phyloP scores from a whole-genome alignment of 75 land plant species.

The Selaginella tamariscina region DNA sequence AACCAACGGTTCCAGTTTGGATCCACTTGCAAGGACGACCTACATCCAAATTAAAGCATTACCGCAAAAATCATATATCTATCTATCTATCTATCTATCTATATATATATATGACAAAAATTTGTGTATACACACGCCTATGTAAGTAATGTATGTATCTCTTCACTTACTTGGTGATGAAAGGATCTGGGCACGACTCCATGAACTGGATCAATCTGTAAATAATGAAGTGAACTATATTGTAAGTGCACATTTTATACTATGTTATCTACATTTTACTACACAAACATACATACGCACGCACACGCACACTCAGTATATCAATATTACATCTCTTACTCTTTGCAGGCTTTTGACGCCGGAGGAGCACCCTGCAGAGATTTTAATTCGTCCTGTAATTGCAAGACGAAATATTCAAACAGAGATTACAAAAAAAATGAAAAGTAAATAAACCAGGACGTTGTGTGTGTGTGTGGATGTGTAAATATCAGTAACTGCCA shows the following conservation, averaged over 20 bases:
- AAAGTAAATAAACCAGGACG: no score
- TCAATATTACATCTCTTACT: not conserved
- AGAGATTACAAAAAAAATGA: no score
- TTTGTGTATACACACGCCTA: no score
- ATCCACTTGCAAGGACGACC: not conserved
- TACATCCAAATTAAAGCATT: not conserved
- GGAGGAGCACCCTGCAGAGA: not conserved
- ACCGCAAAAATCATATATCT: no score
- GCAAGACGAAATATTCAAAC: not conserved
- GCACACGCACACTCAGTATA: not conserved
- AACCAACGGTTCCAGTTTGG: not conserved
- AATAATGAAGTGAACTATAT: not conserved
- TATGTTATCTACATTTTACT: no score
- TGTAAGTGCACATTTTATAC: no score
- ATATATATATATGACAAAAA: no score
- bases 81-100: no score
- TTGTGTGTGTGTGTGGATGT: no score
- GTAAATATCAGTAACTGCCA: no score
- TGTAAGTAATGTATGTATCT: no score
- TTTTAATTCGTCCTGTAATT: not conserved
- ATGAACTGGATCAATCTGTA: not conserved
- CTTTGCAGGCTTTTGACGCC: not conserved
- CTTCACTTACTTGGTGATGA: constrained; percentile 3
- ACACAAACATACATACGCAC: no score
- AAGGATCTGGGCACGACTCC: not conserved